A percentile compares a stretch with the other conserved stretches of the same genome.
These are phyloP conservation scores for Kodamaea jinghongensis DNA, from an alignment of 805 yeast genomes.

Conservation along the genomic window DNA sequence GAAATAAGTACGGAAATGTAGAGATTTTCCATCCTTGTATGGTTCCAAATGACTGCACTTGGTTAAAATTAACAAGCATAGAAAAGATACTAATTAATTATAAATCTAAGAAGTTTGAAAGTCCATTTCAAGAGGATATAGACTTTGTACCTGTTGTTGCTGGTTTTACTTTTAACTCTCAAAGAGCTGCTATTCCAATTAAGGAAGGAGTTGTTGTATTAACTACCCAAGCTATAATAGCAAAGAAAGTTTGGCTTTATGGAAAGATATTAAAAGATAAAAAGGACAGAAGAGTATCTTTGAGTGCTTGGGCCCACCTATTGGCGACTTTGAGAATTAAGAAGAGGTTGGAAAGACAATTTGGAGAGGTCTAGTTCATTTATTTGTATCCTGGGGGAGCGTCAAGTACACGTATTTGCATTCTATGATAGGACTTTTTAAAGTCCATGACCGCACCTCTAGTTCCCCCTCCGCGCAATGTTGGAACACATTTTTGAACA, in stretches of 20 bases:
- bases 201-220: constrained; percentile 28
- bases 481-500: constrained; percentile 15
- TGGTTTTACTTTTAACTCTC: constrained; percentile 24
- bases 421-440: constrained; percentile 8
- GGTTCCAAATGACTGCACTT: constrained; percentile 30
- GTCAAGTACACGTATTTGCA: constrained; percentile 20
- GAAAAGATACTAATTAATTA: constrained; percentile 19
- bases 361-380: constrained; percentile 5
- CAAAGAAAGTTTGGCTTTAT: constrained; percentile 26
- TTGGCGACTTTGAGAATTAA: constrained; percentile 17
- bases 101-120: constrained; percentile 5
- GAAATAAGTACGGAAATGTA: constrained; percentile 30
- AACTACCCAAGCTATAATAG: constrained; percentile 12
- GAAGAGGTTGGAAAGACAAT: constrained; percentile 9
- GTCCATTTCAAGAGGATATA: constrained; percentile 9
- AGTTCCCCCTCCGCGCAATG: constrained; percentile 21
- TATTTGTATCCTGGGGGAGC: constrained; percentile 36
- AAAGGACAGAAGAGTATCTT: constrained; percentile 5
- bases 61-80: constrained; percentile 24
- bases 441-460: constrained; percentile 25
- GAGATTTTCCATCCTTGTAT: constrained; percentile 27
- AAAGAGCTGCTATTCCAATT: constrained; percentile 26
- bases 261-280: constrained; percentile 14
- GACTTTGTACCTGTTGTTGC: constrained; percentile 31
- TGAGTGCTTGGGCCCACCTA: constrained; percentile 13